A percentile compares a stretch with the other conserved stretches of the same genome.
Conservation (phyloP, 2,329 filamentous ascomycete genomes). For the Cladophialophora psammophila region DNA sequence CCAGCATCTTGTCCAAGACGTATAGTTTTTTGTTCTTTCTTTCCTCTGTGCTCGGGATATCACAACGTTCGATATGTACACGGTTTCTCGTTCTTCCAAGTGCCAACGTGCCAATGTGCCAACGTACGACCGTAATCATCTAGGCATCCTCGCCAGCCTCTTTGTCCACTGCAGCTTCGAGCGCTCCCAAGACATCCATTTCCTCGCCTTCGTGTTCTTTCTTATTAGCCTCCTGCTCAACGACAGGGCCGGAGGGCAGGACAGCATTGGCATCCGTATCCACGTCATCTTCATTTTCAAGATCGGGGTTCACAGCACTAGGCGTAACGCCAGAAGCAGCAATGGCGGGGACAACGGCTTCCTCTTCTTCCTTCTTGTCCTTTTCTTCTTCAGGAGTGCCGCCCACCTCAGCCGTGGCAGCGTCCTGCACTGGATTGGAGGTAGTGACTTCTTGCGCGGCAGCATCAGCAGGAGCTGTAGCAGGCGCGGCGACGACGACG, state of each 20-base stretch:
- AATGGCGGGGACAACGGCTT: not conserved
- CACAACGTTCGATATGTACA: too few species aligned
- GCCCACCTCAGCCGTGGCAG: slow-evolving; percentile 4
- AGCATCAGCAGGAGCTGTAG: slow-evolving; percentile 10
- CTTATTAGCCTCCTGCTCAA: slow-evolving; percentile 8
- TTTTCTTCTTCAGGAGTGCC: slow-evolving; percentile 5
- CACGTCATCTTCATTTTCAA: not conserved
- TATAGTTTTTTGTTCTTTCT: too few species aligned
- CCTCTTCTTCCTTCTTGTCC: slow-evolving; percentile 8
- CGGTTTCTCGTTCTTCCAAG: too few species aligned
- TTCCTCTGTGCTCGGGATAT: too few species aligned
- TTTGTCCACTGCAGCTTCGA: slow-evolving; percentile 31
- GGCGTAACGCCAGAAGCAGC: not conserved
- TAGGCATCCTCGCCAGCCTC: slow-evolving; percentile 13
- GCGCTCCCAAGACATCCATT: slow-evolving; percentile 31
- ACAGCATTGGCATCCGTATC: slow-evolving; percentile 5
- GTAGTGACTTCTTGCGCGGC: not conserved
- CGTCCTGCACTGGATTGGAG: slow-evolving; percentile 4
- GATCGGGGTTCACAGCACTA: too few species aligned
- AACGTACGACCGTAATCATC: too few species aligned
- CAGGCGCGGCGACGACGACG: slow-evolving; percentile 3
- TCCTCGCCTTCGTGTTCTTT: slow-evolving; percentile 8
- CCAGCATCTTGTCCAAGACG: not conserved
- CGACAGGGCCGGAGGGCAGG: not conserved
- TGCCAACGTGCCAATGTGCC: too few species aligned